A percentile compares a stretch with the other conserved stretches of the same genome.
Conservation (phyloP, 768 basidiomycete genomes). For the Auriculariales sp. region DNA sequence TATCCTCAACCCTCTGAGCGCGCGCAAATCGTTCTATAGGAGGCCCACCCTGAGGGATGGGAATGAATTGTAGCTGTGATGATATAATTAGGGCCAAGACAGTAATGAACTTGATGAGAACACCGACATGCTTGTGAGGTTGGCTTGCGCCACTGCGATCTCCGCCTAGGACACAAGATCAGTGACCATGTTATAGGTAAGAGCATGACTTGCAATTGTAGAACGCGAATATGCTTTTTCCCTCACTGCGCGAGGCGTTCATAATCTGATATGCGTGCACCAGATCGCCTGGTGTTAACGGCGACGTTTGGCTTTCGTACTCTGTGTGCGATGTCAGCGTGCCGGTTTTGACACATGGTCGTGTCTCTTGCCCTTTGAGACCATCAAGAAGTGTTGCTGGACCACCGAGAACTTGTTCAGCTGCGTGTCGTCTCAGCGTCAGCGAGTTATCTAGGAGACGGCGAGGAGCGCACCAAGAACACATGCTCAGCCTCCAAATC, state of each 20-base stretch:
- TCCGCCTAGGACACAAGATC: conserved; percentile 37
- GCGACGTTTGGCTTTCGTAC: conserved; percentile 63
- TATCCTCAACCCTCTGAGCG: conserved; percentile 34
- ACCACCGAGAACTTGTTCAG: conserved; percentile 80
- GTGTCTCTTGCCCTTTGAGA: conserved; percentile 69
- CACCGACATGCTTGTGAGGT: conserved; percentile 75
- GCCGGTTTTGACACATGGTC: too few relatives aligned
- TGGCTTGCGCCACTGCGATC: conserved; percentile 77
- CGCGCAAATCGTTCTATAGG: conserved; percentile 65
- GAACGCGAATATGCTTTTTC: conserved; percentile 60
- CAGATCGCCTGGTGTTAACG: conserved; percentile 66
- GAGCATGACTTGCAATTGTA: conserved; percentile 61
- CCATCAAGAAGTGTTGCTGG: conserved; percentile 74
- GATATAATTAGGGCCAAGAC: too few relatives aligned
- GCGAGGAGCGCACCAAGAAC: conserved; percentile 41
- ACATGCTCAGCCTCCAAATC: conserved; percentile 44
- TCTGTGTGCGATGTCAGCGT: too few relatives aligned
- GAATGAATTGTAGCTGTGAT: conserved; percentile 85
- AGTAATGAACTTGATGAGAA: conserved; percentile 21
- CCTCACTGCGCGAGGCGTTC: conserved; percentile 45
- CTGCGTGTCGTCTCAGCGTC: conserved; percentile 21
- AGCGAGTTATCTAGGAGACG: neutral
- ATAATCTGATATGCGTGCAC: conserved; percentile 65
- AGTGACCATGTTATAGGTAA: neutral
- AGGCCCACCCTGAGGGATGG: conserved; percentile 44